A percentile compares a stretch with the other conserved stretches of the same genome.
Conservation (phyloP, 306 rosid genomes). For the Luffa acutangula region DNA sequence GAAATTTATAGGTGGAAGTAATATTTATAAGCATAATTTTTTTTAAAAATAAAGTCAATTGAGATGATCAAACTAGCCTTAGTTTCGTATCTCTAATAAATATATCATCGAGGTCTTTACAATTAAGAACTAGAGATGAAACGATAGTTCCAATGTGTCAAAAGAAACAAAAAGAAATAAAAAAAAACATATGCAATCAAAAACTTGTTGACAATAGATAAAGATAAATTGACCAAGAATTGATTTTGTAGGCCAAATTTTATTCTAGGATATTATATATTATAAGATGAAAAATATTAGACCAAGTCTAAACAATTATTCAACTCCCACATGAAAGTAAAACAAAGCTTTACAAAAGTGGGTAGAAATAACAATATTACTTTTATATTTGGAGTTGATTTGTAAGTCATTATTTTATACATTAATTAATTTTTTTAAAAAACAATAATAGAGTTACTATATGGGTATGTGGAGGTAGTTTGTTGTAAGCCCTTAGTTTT, state of each 20-base stretch:
- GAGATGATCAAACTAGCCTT: no score
- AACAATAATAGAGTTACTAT: no score
- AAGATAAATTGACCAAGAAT: not conserved
- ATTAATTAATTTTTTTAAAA: not conserved
- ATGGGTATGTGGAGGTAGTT: no score
- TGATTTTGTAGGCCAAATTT: not conserved
- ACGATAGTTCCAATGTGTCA: not conserved
- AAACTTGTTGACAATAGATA: not conserved
- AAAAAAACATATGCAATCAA: not conserved
- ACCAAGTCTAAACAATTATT: not conserved
- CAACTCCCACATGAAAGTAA: not conserved
- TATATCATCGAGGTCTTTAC: not conserved
- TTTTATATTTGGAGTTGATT: not conserved
- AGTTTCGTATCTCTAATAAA: not conserved
- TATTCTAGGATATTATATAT: not conserved
- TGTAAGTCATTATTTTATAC: not conserved
- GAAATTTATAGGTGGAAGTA: no score
- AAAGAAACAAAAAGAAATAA: not conserved
- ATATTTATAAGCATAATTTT: no score
- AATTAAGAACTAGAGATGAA: not conserved
- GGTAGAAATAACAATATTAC: no score
- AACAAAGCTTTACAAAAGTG: not conserved
- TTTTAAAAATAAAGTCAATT: no score
- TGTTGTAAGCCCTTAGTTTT: no score
- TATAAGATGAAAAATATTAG: not conserved